These are phyloP conservation scores for Aspergillus sp. DNA, from an alignment of 2,329 filamentous ascomycete genomes.

Conservation along the genomic window DNA sequence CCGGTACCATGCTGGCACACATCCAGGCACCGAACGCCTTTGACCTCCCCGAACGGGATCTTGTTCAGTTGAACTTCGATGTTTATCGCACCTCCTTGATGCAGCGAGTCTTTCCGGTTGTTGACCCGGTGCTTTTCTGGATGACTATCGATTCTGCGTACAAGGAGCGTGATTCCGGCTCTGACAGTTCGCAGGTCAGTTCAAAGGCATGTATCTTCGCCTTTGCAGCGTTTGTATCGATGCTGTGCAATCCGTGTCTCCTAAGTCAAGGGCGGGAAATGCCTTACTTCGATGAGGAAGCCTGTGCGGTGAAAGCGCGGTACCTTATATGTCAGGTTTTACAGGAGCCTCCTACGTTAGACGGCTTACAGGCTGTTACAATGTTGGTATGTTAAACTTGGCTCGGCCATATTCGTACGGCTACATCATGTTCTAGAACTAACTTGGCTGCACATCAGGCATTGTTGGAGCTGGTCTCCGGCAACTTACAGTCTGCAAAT, in stretches of 20 bases:
- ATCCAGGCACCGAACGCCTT: constrained; percentile 21
- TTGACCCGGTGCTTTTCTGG: constrained; percentile 50
- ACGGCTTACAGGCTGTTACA: constrained; percentile 46
- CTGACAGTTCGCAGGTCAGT: constrained; percentile 28
- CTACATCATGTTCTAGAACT: background rate
- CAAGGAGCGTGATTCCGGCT: constrained; percentile 17
- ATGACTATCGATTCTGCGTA: constrained; percentile 51
- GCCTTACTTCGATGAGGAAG: constrained; percentile 40
- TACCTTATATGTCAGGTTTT: constrained; percentile 45
- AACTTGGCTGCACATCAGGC: constrained; percentile 26
- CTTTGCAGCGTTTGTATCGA: constrained; percentile 45
- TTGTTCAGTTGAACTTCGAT: constrained; percentile 33
- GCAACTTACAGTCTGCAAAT: constrained; percentile 48
- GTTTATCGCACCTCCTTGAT: constrained; percentile 38
- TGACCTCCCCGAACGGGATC: constrained; percentile 37
- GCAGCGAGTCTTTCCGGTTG: constrained; percentile 49
- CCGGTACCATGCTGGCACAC: constrained; percentile 21
- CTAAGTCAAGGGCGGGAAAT: background rate
- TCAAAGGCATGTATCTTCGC: constrained; percentile 51
- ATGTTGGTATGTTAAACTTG: constrained; percentile 47
- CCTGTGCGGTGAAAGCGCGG: constrained; percentile 43
- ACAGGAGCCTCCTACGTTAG: constrained; percentile 44
- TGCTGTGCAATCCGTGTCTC: constrained; percentile 23
- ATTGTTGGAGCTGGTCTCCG: constrained; percentile 47
- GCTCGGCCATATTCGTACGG: no score